Conservation (phyloP, 163 green algal species). For the Chlamydomonas reinhardtii region DNA sequence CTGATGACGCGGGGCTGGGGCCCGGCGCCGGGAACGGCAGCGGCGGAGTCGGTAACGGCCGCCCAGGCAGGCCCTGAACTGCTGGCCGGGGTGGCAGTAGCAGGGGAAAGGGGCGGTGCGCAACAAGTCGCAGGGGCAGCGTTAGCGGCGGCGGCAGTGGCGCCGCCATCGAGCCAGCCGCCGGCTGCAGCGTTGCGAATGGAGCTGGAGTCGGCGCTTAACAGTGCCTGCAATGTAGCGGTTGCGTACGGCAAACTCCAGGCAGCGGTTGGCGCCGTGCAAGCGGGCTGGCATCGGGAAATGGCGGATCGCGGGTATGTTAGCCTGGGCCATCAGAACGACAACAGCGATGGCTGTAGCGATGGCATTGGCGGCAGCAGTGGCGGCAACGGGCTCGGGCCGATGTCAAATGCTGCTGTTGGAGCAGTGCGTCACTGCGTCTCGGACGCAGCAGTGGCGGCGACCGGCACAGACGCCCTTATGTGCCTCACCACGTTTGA, state of each 20-base stretch:
- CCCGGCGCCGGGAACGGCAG: background rate
- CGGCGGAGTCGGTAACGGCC: too few species aligned
- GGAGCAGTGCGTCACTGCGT: background rate
- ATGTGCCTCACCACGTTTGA: background rate
- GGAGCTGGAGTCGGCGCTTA: background rate
- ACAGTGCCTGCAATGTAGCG: background rate
- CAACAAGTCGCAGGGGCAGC: too few species aligned
- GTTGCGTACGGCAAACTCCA: background rate
- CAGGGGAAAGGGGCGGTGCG: background rate
- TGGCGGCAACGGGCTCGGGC: background rate
- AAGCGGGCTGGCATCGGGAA: background rate
- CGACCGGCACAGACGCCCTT: background rate
- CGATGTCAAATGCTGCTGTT: background rate
- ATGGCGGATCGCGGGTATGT: too few species aligned
- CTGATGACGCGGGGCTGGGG: background rate
- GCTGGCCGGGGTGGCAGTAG: too few species aligned
- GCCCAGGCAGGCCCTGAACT: too few species aligned
- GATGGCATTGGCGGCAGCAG: too few species aligned
- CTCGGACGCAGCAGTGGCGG: background rate
- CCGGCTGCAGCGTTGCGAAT: background rate
- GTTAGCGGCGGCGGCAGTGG: background rate
- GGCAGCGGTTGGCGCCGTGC: background rate
- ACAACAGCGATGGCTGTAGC: too few species aligned
- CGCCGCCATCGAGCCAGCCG: background rate
- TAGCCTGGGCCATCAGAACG: too few species aligned